These are phyloP conservation scores for Pseudogymnoascus sp. DNA, from an alignment of 2,329 filamentous ascomycete species.

Conservation along the genomic window DNA sequence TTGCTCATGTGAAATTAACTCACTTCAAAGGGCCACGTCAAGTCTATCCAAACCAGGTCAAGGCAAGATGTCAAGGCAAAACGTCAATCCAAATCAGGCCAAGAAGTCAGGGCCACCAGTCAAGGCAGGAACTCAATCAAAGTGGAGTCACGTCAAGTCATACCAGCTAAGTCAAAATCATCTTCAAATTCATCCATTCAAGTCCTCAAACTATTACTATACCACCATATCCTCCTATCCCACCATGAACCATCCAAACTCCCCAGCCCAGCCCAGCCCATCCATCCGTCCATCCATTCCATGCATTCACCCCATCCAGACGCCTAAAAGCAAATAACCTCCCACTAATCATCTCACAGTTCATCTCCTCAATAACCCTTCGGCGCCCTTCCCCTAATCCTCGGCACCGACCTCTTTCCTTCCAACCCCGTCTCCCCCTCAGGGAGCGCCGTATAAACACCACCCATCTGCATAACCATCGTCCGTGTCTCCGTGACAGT, in stretches of 20 bases:
- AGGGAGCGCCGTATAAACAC: background rate
- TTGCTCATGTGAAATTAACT: too few species aligned
- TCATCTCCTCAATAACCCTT: background rate
- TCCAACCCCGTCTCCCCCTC: background rate
- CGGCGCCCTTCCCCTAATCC: background rate
- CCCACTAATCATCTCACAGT: background rate
- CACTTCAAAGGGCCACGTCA: too few species aligned
- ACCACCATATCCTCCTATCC: background rate
- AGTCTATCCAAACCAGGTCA: too few species aligned
- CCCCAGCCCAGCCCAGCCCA: background rate
- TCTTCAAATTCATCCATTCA: background rate
- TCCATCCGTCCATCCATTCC: background rate
- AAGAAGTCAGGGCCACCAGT: too few species aligned
- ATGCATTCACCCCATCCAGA: background rate
- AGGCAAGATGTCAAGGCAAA: too few species aligned
- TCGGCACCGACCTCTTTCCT: background rate
- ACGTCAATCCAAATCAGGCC: too few species aligned
- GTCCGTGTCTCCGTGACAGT: background rate
- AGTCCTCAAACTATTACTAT: background rate
- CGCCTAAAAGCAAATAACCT: background rate
- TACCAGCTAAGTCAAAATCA: background rate
- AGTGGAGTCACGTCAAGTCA: background rate
- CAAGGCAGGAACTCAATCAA: too few species aligned
- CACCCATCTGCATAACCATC: conserved; percentile 1
- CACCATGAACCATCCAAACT: background rate